Evolutionary conservation across 2,329 filamentous ascomycete genomes (phyloP).

Genomic region (Parafenestella ontariensis): DNA sequence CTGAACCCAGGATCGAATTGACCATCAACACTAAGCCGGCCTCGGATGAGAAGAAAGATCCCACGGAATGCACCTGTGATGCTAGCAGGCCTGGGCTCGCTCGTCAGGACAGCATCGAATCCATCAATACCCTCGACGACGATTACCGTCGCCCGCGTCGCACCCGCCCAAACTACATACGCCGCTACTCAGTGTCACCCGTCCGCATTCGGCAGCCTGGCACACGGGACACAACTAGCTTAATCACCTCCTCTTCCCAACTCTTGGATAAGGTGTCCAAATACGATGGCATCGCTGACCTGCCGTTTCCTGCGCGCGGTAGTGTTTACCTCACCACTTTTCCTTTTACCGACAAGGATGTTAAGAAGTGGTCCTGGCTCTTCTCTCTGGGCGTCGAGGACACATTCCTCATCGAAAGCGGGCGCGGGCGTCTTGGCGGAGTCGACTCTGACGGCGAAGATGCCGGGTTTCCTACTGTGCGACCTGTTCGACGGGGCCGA

Average conservation of each 20-base stretch:
- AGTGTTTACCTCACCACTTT: constrained; percentile 31
- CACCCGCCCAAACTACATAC: neutral
- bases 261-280: constrained; percentile 23
- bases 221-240: constrained; percentile 2
- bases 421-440: neutral
- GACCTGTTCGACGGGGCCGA: constrained; percentile 8
- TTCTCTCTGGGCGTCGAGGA: constrained; percentile 24
- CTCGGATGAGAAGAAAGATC: constrained; percentile 4
- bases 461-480: neutral
- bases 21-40: constrained; percentile 15
- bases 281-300: constrained; percentile 27
- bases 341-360: constrained; percentile 32
- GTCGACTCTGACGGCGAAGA: constrained; percentile 8
- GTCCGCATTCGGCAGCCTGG: constrained; percentile 7
- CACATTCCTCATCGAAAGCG: constrained; percentile 13
- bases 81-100: constrained; percentile 4
- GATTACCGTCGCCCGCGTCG: constrained; percentile 13
- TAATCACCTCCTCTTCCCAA: constrained; percentile 17
- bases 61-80: constrained; percentile 6
- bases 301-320: constrained; percentile 22
- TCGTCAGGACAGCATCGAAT: neutral
- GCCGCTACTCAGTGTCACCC: constrained; percentile 10
- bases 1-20: constrained; percentile 13
- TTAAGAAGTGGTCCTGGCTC: constrained; percentile 34
- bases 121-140: neutral